Percentiles rank a stretch among this genome's conserved stretches.
phyloP scores from a whole-genome alignment of 163 green algal genomes.

The Chlamydomonas reinhardtii region DNA sequence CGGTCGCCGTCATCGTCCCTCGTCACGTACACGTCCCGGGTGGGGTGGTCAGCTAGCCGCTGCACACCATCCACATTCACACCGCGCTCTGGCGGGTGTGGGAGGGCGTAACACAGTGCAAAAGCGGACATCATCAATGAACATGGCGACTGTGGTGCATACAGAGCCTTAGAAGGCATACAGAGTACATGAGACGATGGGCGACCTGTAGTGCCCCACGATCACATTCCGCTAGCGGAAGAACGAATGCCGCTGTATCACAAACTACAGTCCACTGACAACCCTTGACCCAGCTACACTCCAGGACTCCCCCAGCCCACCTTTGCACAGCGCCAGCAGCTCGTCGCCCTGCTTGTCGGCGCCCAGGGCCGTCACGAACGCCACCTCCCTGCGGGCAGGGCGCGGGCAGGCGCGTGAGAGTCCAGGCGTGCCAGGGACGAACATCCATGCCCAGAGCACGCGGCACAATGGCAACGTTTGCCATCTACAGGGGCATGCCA shows the following conservation, averaged over 20 bases:
- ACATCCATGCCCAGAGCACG: too few relatives aligned
- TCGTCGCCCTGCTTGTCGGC: conserved; percentile 81
- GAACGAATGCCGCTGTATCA: too few relatives aligned
- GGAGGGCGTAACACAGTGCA: not conserved
- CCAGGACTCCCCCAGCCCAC: conserved; percentile 44
- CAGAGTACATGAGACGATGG: too few relatives aligned
- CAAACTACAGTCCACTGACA: not conserved
- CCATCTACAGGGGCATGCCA: too few relatives aligned
- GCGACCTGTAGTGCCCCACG: too few relatives aligned
- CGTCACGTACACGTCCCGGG: conserved; percentile 90
- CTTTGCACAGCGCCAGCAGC: conserved; percentile 79
- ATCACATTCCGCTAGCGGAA: too few relatives aligned
- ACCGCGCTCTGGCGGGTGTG: conserved; percentile 63
- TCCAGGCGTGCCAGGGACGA: too few relatives aligned
- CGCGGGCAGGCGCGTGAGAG: conserved; percentile 72
- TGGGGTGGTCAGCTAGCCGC: conserved; percentile 69
- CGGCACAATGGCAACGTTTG: too few relatives aligned
- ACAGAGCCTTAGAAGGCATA: too few relatives aligned
- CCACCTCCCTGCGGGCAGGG: conserved; percentile 67
- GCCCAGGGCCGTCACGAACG: conserved; percentile 84
- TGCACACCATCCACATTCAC: conserved; percentile 81
- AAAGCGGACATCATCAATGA: too few relatives aligned
- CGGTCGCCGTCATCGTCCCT: conserved; percentile 80
- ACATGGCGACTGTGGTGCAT: too few relatives aligned
- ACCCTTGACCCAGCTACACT: not conserved